A percentile compares a stretch with the other conserved stretches of the same genome.
Conservation (phyloP, 1,284 basidiomycete genomes). For the Malassezia vespertilionis region DNA sequence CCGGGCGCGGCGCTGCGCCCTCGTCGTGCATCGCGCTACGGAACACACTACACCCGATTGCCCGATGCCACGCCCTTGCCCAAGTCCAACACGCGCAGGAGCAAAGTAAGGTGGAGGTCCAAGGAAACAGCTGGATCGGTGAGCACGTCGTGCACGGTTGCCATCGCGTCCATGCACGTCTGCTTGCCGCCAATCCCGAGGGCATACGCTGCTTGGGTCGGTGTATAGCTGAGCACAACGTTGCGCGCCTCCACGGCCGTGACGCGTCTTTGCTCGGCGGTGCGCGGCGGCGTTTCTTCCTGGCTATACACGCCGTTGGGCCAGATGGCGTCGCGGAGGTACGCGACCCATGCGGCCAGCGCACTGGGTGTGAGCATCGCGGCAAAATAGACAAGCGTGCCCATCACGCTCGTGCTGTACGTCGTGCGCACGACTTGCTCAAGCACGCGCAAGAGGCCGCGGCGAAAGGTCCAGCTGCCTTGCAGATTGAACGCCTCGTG, state of each 20-base stretch:
- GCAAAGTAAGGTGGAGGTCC: slow-evolving; percentile 29
- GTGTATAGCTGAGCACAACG: slow-evolving; percentile 39
- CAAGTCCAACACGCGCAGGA: slow-evolving; percentile 32
- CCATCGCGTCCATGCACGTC: slow-evolving; percentile 35
- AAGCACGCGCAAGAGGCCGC: slow-evolving; percentile 45
- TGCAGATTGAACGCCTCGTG: slow-evolving; percentile 47
- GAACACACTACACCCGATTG: slow-evolving; percentile 9
- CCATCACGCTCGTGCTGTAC: slow-evolving; percentile 36
- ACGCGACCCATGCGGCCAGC: slow-evolving; percentile 31
- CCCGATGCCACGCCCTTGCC: slow-evolving; percentile 20
- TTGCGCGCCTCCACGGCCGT: slow-evolving; percentile 29
- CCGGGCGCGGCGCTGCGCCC: slow-evolving; percentile 8
- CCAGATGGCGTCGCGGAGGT: slow-evolving; percentile 36
- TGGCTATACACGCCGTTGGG: slow-evolving; percentile 25
- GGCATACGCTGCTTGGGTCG: slow-evolving; percentile 39
- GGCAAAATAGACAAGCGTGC: slow-evolving; percentile 33
- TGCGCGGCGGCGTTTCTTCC: slow-evolving; percentile 10
- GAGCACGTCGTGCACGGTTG: slow-evolving; percentile 30
- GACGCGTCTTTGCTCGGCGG: slow-evolving; percentile 22
- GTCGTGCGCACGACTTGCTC: slow-evolving; percentile 44
- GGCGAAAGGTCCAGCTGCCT: slow-evolving; percentile 43
- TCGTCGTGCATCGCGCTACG: too few relatives aligned
- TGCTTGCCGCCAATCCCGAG: slow-evolving; percentile 39
- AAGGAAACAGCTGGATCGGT: slow-evolving; percentile 26
- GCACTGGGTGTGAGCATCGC: slow-evolving; percentile 27